phyloP scores from a whole-genome alignment of 2,329 filamentous ascomycete genomes.

The Colletotrichum sp. region DNA sequence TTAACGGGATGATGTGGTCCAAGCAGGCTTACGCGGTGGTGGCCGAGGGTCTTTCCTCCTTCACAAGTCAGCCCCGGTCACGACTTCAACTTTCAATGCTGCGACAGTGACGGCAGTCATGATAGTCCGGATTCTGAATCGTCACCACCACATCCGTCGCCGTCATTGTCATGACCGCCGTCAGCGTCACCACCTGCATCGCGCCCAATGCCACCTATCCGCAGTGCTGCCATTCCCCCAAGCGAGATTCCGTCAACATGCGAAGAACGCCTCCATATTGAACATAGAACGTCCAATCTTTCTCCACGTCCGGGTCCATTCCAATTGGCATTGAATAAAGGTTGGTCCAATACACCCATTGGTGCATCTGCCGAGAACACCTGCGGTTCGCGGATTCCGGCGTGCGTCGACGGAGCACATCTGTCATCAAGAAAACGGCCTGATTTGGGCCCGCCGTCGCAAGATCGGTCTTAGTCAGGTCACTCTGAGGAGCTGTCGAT shows the following conservation, averaged over 20 bases:
- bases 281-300: neutral
- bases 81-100: neutral
- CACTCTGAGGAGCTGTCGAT: neutral
- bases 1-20: neutral
- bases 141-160: neutral
- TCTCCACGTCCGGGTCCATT: neutral
- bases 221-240: neutral
- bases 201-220: neutral
- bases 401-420: neutral
- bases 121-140: neutral
- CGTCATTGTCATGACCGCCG: neutral
- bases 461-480: neutral
- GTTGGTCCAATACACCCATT: neutral
- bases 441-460: neutral
- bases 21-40: neutral
- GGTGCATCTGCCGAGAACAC: neutral
- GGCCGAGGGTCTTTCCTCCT: neutral
- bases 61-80: neutral
- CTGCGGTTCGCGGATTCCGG: neutral
- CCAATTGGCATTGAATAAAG: neutral
- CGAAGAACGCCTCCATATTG: neutral
- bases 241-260: neutral
- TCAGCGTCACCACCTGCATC: neutral
- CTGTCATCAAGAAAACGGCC: neutral
- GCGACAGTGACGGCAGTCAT: neutral